Conservation (phyloP, 768 basidiomycete genomes). For the Exidia glandulosa region DNA sequence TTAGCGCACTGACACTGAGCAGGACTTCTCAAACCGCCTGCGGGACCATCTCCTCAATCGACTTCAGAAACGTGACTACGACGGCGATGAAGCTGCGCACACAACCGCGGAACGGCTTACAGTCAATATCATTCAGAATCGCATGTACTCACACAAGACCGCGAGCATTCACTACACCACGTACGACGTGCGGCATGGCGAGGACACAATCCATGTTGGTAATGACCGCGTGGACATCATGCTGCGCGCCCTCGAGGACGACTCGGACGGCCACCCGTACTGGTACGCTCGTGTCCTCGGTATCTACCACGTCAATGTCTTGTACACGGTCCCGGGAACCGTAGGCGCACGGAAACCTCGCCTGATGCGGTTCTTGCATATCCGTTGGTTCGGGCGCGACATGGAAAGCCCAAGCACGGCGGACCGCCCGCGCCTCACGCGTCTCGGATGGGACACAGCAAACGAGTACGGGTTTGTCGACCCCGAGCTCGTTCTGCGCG, state of each 20-base stretch:
- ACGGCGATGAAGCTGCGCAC: not conserved
- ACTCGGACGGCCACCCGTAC: not conserved
- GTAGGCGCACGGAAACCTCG: not conserved
- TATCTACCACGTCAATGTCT: constrained; percentile 8
- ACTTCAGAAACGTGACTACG: not conserved
- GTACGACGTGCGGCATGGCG: constrained; percentile 13
- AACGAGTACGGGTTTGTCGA: constrained; percentile 36
- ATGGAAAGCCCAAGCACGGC: not conserved
- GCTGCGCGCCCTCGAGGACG: not conserved
- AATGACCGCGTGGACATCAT: not conserved
- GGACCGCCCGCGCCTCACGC: not conserved
- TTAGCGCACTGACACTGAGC: not conserved
- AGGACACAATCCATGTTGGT: not conserved
- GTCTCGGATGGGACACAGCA: constrained; percentile 4
- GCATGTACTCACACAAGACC: constrained; percentile 17
- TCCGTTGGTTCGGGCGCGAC: not conserved
- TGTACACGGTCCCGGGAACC: not conserved
- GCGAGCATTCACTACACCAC: constrained; percentile 20
- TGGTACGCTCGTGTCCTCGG: constrained; percentile 11
- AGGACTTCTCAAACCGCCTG: constrained; percentile 2
- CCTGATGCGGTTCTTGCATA: not conserved
- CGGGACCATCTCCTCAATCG: constrained; percentile 1
- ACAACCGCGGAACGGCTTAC: not conserved
- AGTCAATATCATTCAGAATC: constrained; percentile 7
- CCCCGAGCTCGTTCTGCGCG: constrained; percentile 28